Base-by-base conservation (phyloP, 495 filamentous ascomycete species). In the Copromyces sp. region DNA sequence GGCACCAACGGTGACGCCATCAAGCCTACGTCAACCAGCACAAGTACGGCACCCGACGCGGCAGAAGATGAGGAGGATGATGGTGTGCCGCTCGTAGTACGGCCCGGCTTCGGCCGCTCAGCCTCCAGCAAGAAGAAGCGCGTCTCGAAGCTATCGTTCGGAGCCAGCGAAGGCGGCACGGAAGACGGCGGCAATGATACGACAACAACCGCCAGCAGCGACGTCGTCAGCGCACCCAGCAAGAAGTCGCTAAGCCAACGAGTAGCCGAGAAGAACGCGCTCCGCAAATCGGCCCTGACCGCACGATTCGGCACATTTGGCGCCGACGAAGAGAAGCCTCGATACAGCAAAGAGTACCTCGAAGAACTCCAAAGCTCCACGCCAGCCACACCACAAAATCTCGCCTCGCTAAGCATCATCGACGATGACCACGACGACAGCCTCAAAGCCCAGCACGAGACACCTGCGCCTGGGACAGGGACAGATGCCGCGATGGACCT, bases 331-430 rank as follows among this genome's bases (percentile, higher is more conserved):
- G 81, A 83, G 61, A 84, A 90, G 65, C 95, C 94, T 4, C 92
- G 86, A 72, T 99, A 99, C 81, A 95, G 87, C 80, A 90, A 91
- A 73, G 94, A 95, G 73, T 92, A 95, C 74, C 84, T 99, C 65
- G 90, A 92, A 68, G 93, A 97, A 79, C 86, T 99, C 9, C 90
- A 91, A 71, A 89, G 87, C 69, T 92, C 91, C 9, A 97, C 95
- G 0, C 93, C 93, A 2, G 90, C 90, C 40, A 92, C 91, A 0
- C 92, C 93, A 3, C 90, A 90, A 75, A 83, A 88, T 69, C 77
- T 87, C 4, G 79, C 80, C 20, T 75, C 81, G 78, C 75, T 74
- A 41, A 68, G 72, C 16, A 75, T 77, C 39, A 42, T 53, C n/a
- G 72, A 74, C 20, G 72, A 78, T 38, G 69, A 39, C 39, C 75